Evolutionary conservation across 129 eudicot species (phyloP), one percentile per base, ranked within the genome.

Genomic region (Chrysanthemum makinoi): DNA sequence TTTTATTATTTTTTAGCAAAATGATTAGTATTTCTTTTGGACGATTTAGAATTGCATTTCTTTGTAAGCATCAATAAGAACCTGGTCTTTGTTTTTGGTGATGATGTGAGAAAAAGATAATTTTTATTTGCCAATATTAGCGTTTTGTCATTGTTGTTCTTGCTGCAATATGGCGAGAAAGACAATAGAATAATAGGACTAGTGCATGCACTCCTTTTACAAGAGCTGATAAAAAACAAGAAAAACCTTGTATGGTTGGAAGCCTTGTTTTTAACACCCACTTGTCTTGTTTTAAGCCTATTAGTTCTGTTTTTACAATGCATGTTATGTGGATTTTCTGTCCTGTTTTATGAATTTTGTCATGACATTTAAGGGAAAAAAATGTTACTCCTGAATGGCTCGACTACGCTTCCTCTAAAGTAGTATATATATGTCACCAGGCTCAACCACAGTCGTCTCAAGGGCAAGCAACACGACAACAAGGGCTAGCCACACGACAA

Each of bases 41-140:
- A 69, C 50, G 62, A 69, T 61, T 69, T 70, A n/a, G 15, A 69
- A 69, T 64, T 62, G 64, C 39, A 62, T 62, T 43, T 39, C 66
- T 24, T 69, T 62, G 72, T 70, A 77, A 63, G 44, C 76, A 77
- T 62, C 81, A 69, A 52, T 49, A 69, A 62, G 52, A 35, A 77
- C 57, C 53, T 69, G 66, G n/a, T 15, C 56, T 77, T 62, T 76
- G 70, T 76, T 50, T 68, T 49, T 50, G 47, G 55, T 39, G 68
- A 28, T 68, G 56, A 68, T 39, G 80, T 76, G 69, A 54, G 52
- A 49, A 55, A 60, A 14, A 5, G 54, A 61, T 30, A 66, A 19
- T 46, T 60, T 24, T 6, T 60, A 59, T 76, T 10, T 67, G 57
- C 20, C 69, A 35, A n/a, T 33, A 49, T 60, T 58, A 51, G 74